Percentiles rank a stretch among this genome's conserved stretches.
These are phyloP conservation scores for Petrea volubilis DNA, from an alignment of 257 asterid species.

Conservation along the genomic window DNA sequence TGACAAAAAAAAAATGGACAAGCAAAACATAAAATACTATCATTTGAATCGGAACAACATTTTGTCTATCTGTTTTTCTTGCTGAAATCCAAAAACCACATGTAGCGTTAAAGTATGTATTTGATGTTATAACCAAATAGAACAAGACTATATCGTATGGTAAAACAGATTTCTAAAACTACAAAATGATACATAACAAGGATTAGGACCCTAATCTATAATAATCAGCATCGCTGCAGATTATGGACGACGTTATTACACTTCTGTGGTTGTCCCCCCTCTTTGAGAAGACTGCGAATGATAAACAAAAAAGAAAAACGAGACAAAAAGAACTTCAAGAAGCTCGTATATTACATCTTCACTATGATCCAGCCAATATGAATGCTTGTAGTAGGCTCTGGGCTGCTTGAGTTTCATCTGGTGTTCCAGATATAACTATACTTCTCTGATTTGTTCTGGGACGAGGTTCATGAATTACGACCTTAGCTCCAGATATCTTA, in stretches of 20 bases:
- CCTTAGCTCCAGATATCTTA: slow-evolving; percentile 87
- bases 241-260: too few species aligned
- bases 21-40: too few species aligned
- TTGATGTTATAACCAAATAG: too few species aligned
- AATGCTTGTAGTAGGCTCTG: slow-evolving; percentile 84
- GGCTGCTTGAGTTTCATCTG: slow-evolving; percentile 75
- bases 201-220: slow-evolving; percentile 4
- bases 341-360: background rate
- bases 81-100: too few species aligned
- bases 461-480: slow-evolving; percentile 47
- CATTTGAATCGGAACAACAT: too few species aligned
- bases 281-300: slow-evolving; percentile 7
- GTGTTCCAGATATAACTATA: slow-evolving; percentile 68
- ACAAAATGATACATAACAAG: background rate
- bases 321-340: background rate
- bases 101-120: too few species aligned
- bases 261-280: background rate
- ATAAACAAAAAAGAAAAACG: background rate
- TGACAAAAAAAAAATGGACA: too few species aligned
- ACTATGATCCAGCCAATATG: slow-evolving; percentile 44
- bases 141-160: too few species aligned
- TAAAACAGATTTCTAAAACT: too few species aligned
- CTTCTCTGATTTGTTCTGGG: slow-evolving; percentile 52
- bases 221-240: too few species aligned
- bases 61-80: too few species aligned